A percentile compares a stretch with the other conserved stretches of the same genome.
phyloP scores from a whole-genome alignment of 441 rosid species.

The Populus hybrid region DNA sequence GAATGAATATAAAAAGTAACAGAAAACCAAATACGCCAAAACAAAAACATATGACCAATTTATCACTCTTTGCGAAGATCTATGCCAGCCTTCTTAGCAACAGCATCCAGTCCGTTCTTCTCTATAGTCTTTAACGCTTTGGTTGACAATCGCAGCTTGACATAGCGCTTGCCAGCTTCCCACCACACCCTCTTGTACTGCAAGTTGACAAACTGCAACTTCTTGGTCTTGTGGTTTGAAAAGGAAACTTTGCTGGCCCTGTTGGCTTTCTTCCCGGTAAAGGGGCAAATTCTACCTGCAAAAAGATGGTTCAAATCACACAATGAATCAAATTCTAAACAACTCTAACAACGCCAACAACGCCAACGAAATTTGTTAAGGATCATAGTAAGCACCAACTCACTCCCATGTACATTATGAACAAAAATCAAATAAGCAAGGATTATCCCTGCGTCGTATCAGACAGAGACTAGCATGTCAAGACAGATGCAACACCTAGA shows the following conservation, averaged over 20 bases:
- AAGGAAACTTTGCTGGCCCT: conserved; percentile 84
- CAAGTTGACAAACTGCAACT: conserved; percentile 82
- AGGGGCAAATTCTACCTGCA: conserved; percentile 83
- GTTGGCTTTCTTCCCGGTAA: conserved; percentile 92
- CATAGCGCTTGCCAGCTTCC: conserved; percentile 89
- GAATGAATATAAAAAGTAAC: too few species aligned
- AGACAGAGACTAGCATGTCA: too few species aligned
- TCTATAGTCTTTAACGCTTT: conserved; percentile 88
- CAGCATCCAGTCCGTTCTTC: conserved; percentile 92
- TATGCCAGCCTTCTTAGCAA: conserved; percentile 92
- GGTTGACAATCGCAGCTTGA: conserved; percentile 75
- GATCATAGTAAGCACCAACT: too few species aligned
- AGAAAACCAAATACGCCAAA: too few species aligned
- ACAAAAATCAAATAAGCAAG: too few species aligned
- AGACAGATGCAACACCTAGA: not conserved
- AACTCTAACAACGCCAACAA: too few species aligned
- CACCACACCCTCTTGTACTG: conserved; percentile 94
- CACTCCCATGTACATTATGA: too few species aligned
- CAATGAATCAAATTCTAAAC: too few species aligned
- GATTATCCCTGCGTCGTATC: too few species aligned
- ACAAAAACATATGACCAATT: too few species aligned
- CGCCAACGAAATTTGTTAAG: too few species aligned
- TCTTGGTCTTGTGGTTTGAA: conserved; percentile 95
- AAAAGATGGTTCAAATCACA: not conserved
- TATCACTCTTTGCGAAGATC: conserved; percentile 69